These are phyloP conservation scores for Senecio squalidus DNA, from an alignment of 140 eudicot genomes.

Conservation along the genomic window DNA sequence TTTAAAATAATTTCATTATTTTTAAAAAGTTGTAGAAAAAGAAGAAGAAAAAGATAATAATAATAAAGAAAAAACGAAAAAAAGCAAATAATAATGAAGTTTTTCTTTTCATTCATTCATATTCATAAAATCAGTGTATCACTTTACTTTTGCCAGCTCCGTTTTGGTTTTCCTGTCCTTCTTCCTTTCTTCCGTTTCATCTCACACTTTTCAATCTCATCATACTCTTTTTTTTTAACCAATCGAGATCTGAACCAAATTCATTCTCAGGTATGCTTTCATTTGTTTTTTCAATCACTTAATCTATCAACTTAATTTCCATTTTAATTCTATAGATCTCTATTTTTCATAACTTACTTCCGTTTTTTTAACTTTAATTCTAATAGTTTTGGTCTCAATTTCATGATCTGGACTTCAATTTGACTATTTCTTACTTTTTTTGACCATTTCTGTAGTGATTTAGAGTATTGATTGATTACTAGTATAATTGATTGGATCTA, in stretches of 20 bases:
- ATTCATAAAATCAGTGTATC: too few relatives aligned
- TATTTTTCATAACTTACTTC: neutral
- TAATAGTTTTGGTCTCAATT: slow-evolving; percentile 18
- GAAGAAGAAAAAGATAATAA: too few relatives aligned
- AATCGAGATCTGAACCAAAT: slow-evolving; percentile 28
- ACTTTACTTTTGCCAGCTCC: slow-evolving; percentile 51
- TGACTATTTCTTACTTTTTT: slow-evolving; percentile 9
- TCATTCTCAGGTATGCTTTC: slow-evolving; percentile 24
- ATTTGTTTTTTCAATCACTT: slow-evolving; percentile 2
- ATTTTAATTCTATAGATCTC: slow-evolving; percentile 22
- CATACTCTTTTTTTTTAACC: slow-evolving; percentile 5
- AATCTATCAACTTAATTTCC: slow-evolving; percentile 5
- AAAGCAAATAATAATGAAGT: too few relatives aligned
- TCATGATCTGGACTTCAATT: slow-evolving; percentile 16
- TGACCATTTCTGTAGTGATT: neutral
- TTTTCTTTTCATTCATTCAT: too few relatives aligned
- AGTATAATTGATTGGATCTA: neutral
- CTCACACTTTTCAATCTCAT: slow-evolving; percentile 10
- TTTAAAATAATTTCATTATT: too few relatives aligned
- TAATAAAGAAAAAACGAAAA: too few relatives aligned
- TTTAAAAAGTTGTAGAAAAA: too few relatives aligned
- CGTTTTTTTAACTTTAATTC: neutral
- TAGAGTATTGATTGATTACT: neutral
- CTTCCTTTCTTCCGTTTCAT: slow-evolving; percentile 23
- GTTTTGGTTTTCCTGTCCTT: slow-evolving; percentile 32